Percentiles rank a stretch among this genome's conserved stretches.
Conservation (phyloP, 257 asterid species). For the Coffea eugenioides region DNA sequence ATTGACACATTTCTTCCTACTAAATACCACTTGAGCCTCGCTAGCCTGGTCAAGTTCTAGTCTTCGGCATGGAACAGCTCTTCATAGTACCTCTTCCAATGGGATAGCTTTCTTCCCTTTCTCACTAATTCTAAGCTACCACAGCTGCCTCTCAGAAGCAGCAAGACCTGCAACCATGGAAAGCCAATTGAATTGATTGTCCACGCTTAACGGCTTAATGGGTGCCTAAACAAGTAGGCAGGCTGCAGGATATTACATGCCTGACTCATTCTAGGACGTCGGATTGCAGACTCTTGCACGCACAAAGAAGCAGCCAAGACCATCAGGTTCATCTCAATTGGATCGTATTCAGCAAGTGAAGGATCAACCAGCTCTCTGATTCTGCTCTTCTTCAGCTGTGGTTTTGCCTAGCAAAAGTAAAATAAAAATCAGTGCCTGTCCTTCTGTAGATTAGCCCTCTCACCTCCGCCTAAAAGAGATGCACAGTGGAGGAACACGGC, state of each 20-base stretch:
- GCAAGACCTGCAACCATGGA: conserved; percentile 48
- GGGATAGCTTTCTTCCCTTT: conserved; percentile 65
- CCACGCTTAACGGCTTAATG: background rate
- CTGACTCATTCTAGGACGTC: conserved; percentile 88
- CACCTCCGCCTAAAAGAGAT: background rate
- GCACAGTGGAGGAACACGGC: conserved; percentile 13
- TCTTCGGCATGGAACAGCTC: conserved; percentile 76
- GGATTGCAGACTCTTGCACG: conserved; percentile 71
- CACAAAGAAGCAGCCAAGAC: conserved; percentile 77
- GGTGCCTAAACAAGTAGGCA: background rate
- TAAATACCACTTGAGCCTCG: conserved; percentile 21
- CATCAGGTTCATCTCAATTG: conserved; percentile 72
- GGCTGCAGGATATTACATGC: conserved; percentile 31
- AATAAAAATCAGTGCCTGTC: background rate
- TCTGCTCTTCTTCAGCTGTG: conserved; percentile 78
- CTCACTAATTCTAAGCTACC: conserved; percentile 76
- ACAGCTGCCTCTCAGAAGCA: conserved; percentile 78
- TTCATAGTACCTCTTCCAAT: conserved; percentile 83
- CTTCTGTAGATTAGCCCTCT: background rate
- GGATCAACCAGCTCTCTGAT: conserved; percentile 78
- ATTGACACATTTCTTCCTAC: conserved; percentile 35
- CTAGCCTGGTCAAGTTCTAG: conserved; percentile 19
- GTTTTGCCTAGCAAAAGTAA: conserved; percentile 58
- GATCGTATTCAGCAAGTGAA: conserved; percentile 54
- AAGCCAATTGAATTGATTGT: background rate